Evolutionary conservation across 192 early-diverging fungal genomes (phyloP).

Genomic region (Coemansia sp.): DNA sequence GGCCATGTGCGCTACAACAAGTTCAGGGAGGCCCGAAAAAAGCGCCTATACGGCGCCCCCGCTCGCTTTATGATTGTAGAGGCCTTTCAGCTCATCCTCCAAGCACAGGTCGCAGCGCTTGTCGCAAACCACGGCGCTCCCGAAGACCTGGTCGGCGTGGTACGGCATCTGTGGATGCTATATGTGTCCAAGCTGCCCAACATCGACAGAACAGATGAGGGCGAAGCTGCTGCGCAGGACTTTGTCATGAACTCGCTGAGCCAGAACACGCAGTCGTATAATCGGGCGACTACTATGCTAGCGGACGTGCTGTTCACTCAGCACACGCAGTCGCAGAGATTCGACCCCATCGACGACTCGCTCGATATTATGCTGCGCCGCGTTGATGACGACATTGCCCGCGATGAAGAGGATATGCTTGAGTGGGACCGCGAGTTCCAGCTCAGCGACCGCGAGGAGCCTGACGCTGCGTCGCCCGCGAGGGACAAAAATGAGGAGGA

Average conservation of each 20-base stretch:
- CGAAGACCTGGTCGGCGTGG: conserved; percentile 17
- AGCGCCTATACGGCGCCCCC: conserved; percentile 30
- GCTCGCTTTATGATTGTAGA: conserved; percentile 40
- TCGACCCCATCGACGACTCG: conserved; percentile 22
- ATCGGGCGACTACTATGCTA: neutral
- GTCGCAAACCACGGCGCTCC: conserved; percentile 31
- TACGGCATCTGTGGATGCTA: conserved; percentile 38
- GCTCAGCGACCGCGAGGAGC: neutral
- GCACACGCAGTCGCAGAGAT: conserved; percentile 19
- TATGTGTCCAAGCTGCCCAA: conserved; percentile 36
- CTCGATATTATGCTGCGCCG: conserved; percentile 32
- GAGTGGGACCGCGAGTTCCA: conserved; percentile 20
- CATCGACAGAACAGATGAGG: neutral
- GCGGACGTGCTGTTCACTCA: conserved; percentile 17
- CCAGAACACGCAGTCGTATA: neutral
- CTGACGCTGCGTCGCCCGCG: neutral
- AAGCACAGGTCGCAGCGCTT: conserved; percentile 28
- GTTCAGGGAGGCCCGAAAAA: neutral
- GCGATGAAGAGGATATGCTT: conserved; percentile 40
- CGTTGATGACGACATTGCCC: conserved; percentile 48
- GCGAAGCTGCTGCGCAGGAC: neutral
- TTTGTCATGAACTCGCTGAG: neutral
- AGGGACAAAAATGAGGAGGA: neutral
- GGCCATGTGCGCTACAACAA: conserved; percentile 17
- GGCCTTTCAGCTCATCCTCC: conserved; percentile 37